Percentiles rank a stretch among this genome's conserved stretches.
phyloP scores from a whole-genome alignment of 306 rosid genomes.

The Citrullus colocynthis region DNA sequence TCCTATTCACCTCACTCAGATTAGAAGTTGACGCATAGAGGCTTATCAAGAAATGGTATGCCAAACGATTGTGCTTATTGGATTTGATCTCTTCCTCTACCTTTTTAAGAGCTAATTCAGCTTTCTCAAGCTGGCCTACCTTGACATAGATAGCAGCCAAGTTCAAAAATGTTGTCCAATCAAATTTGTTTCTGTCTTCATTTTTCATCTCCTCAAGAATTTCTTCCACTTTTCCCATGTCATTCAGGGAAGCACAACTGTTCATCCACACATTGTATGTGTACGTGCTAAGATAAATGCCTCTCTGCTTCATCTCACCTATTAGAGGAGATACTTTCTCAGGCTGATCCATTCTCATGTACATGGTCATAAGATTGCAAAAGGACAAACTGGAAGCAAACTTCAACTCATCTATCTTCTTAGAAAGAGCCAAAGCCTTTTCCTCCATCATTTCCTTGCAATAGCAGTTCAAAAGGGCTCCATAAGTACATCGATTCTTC shows the following conservation, averaged over 20 bases:
- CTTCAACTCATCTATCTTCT: slow-evolving; percentile 36
- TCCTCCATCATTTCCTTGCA: slow-evolving; percentile 49
- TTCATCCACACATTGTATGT: slow-evolving; percentile 64
- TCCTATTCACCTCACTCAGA: slow-evolving; percentile 42
- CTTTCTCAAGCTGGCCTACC: slow-evolving; percentile 42
- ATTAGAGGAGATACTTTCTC: slow-evolving; percentile 38
- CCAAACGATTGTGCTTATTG: slow-evolving; percentile 17
- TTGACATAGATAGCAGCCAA: slow-evolving; percentile 63
- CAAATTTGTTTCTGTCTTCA: slow-evolving; percentile 14
- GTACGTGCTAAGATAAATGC: slow-evolving; percentile 18
- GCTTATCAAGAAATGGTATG: slow-evolving; percentile 52
- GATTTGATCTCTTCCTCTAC: slow-evolving; percentile 32
- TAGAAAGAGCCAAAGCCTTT: slow-evolving; percentile 44
- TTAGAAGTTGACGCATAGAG: slow-evolving; percentile 58
- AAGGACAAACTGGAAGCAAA: slow-evolving; percentile 31
- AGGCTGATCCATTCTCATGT: slow-evolving; percentile 50
- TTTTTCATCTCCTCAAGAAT: slow-evolving; percentile 45
- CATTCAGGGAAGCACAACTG: slow-evolving; percentile 36
- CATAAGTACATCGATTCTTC: slow-evolving; percentile 44
- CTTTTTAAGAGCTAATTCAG: slow-evolving; percentile 42
- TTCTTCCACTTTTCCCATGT: slow-evolving; percentile 36
- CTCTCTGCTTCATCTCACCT: slow-evolving; percentile 46
- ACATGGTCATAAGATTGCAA: slow-evolving; percentile 49
- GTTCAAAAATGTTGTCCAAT: slow-evolving; percentile 65
- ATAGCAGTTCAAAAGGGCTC: slow-evolving; percentile 61